These are phyloP conservation scores for Penicillium sp. DNA, from an alignment of 2,329 filamentous ascomycete species.

Conservation along the genomic window DNA sequence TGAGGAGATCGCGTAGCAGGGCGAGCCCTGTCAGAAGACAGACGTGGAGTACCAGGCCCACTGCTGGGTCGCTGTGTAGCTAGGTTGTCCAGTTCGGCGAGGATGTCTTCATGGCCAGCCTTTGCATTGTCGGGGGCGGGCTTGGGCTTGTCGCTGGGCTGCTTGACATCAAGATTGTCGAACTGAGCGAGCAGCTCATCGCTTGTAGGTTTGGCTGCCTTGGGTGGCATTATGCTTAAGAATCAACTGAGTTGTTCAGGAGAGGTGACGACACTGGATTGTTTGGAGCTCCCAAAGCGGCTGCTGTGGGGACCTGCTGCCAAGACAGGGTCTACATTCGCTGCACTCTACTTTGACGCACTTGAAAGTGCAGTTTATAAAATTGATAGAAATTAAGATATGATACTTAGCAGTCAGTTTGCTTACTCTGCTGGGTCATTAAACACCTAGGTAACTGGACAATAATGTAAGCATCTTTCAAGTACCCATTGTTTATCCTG, in stretches of 20 bases:
- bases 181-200: constrained; percentile 50
- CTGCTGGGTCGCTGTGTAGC: constrained; percentile 63
- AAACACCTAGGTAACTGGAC: background rate
- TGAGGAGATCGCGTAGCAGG: constrained; percentile 54
- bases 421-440: background rate
- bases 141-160: constrained; percentile 29
- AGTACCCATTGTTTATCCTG: background rate
- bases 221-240: constrained; percentile 32
- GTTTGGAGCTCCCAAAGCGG: constrained; percentile 19
- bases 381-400: background rate
- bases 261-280: constrained; percentile 25
- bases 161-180: constrained; percentile 43
- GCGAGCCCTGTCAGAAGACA: constrained; percentile 44
- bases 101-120: constrained; percentile 61
- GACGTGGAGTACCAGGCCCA: constrained; percentile 76
- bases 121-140: constrained; percentile 24
- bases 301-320: constrained; percentile 20
- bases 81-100: constrained; percentile 82
- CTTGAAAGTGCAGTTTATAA: background rate
- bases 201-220: constrained; percentile 40
- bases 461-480: background rate
- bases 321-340: constrained; percentile 18
- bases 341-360: background rate
- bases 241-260: constrained; percentile 11
- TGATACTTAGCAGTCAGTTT: too few relatives aligned